These are phyloP conservation scores for Brasenia schreberi DNA, from an alignment of 164 flowering plant species.

Conservation along the genomic window DNA sequence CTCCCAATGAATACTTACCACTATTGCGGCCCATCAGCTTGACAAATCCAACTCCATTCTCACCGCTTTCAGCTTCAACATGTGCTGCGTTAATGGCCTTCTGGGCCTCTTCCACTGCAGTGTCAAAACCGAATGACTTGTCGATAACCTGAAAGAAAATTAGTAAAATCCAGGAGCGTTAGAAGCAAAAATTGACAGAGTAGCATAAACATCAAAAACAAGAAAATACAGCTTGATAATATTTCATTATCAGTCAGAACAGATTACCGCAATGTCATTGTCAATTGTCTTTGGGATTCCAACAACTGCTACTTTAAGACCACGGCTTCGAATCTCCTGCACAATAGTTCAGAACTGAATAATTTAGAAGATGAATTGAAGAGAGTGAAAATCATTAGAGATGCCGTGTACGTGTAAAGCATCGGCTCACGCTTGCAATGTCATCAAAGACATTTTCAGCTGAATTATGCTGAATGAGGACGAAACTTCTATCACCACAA, in stretches of 20 bases:
- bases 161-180: background rate
- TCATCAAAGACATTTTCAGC: too few relatives aligned
- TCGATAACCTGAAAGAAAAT: slow-evolving; percentile 58
- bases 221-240: background rate
- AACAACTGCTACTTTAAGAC: slow-evolving; percentile 60
- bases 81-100: slow-evolving; percentile 92
- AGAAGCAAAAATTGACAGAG: background rate
- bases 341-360: background rate
- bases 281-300: slow-evolving; percentile 88
- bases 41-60: slow-evolving; percentile 85
- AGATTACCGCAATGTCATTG: slow-evolving; percentile 68
- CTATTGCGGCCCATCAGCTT: slow-evolving; percentile 85
- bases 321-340: slow-evolving; percentile 59
- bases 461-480: too few relatives aligned
- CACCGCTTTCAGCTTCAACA: slow-evolving; percentile 72
- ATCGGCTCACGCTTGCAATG: too few relatives aligned
- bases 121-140: slow-evolving; percentile 88
- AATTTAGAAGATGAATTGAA: too few relatives aligned
- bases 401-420: too few relatives aligned
- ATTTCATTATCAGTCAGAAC: background rate
- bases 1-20: slow-evolving; percentile 26
- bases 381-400: too few relatives aligned
- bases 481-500: too few relatives aligned
- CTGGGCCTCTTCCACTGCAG: slow-evolving; percentile 94
- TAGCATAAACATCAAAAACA: background rate